Evolutionary conservation across 2,329 filamentous ascomycete genomes (phyloP), one percentile per base, ranked within the genome.

Genomic region (Davidsoniella eucalypti): DNA sequence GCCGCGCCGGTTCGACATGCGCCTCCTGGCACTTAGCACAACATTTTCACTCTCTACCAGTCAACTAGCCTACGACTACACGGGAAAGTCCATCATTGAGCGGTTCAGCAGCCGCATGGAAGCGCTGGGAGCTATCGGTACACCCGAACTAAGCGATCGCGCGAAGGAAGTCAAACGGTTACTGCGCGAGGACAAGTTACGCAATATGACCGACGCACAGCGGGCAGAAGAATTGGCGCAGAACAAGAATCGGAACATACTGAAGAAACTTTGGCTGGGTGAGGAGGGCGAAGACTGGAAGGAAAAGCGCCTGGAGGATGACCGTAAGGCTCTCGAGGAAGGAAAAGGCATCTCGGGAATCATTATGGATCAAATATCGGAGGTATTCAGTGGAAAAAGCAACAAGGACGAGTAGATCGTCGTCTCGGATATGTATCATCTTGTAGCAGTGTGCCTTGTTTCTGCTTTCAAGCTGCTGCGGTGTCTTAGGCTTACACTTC

Each of bases 231-330:
- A 61, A 36, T 58, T 63, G 52, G 60, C 59, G 49, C 25, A 42
- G 53, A 55, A 55, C 44, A 55, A 57, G 51, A 56, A 55, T 55
- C 54, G 57, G 51, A 58, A 60, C 21, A 46, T 62, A 45, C 59
- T 75, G 50, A 64, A 70, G 54, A 67, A 67, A 55, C 60, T 78
- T 14, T 80, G 76, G 76, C 73, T 76, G 69, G 76, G 76, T 33
- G 67, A 67, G 37, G 74, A 77, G 59, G 61, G 61, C n/a, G 66
- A 69, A 42, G 67, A 72, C 55, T 78, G 75, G 75, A 65, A 67
- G 59, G 61, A 69, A 62, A 69, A 70, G 66, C 65, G 74, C 54
- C 64, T 67, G 3, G 66, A 67, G 58, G 67, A 70, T 59, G 72
- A 77, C 57, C 65, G 65, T 53, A 69, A 69, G 61, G 73, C 71